Evolutionary conservation across 768 basidiomycete species (phyloP).

Genomic region (Tulasnella calospora): DNA sequence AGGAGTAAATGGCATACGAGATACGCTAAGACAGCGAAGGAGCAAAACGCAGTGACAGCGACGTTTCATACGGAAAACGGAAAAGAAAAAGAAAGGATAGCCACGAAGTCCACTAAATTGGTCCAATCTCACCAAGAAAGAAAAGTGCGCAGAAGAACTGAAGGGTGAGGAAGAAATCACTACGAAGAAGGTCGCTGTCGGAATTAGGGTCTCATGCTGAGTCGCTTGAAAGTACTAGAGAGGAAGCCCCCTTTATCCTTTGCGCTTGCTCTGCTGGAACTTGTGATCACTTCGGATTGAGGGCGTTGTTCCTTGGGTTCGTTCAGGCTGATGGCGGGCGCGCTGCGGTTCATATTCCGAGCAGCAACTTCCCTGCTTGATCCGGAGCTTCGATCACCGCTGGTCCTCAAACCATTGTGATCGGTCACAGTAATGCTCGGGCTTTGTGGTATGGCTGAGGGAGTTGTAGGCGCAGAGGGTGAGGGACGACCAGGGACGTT

Average conservation of each 20-base stretch:
- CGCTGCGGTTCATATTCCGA: background rate
- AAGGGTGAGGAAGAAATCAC: background rate
- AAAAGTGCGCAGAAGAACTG: background rate
- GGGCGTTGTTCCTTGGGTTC: slow-evolving; percentile 12
- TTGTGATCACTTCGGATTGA: slow-evolving; percentile 12
- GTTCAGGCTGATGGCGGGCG: slow-evolving; percentile 7
- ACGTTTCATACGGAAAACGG: background rate
- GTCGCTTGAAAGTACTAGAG: slow-evolving; percentile 16
- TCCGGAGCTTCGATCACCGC: background rate
- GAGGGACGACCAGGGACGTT: background rate
- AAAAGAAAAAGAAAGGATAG: background rate
- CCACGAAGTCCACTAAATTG: background rate
- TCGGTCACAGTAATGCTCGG: slow-evolving; percentile 22
- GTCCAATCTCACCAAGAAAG: background rate
- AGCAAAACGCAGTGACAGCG: background rate
- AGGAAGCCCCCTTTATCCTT: slow-evolving; percentile 15
- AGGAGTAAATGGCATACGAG: background rate
- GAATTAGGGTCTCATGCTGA: slow-evolving; percentile 20
- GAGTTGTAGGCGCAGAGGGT: background rate
- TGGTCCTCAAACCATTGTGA: background rate
- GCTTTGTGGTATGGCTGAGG: slow-evolving; percentile 1
- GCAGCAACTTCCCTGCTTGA: background rate
- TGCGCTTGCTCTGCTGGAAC: background rate
- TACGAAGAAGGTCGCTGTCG: background rate
- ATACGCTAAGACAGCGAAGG: background rate